Percentiles rank a stretch among this genome's conserved stretches.
Evolutionary conservation across 495 filamentous ascomycete species (phyloP).

Genomic region (Delitschia confertaspora): DNA sequence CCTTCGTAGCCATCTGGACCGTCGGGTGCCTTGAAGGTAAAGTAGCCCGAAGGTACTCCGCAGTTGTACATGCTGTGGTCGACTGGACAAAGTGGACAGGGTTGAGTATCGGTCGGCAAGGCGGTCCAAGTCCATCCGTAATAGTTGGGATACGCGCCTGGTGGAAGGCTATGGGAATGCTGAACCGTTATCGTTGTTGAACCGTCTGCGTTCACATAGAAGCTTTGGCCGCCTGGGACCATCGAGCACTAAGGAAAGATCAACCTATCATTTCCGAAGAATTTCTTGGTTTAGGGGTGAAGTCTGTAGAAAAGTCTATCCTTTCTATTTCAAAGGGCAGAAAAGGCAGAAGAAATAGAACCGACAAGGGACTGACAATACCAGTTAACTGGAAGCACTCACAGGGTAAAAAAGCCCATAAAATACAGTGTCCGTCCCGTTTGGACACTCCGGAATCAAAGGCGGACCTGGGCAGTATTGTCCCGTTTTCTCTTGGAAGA

Average conservation of each 20-base stretch:
- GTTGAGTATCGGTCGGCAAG: background rate
- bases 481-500: slow-evolving; percentile 9
- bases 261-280: too few relatives aligned
- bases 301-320: too few relatives aligned
- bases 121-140: slow-evolving; percentile 17
- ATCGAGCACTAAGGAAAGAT: slow-evolving; percentile 11
- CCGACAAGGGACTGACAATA: background rate
- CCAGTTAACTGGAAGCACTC: background rate
- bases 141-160: slow-evolving; percentile 12
- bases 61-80: slow-evolving; percentile 16
- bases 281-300: too few relatives aligned
- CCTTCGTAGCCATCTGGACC: background rate
- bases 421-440: slow-evolving; percentile 17
- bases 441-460: slow-evolving; percentile 8
- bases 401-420: slow-evolving; percentile 8
- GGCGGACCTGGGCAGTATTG: slow-evolving; percentile 6
- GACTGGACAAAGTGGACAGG: background rate
- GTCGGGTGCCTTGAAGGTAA: slow-evolving; percentile 13
- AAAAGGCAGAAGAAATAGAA: background rate
- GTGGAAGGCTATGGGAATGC: slow-evolving; percentile 19
- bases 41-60: slow-evolving; percentile 10
- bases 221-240: slow-evolving; percentile 15
- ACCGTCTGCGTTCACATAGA: slow-evolving; percentile 13
- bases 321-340: background rate
- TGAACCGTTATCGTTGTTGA: slow-evolving; percentile 12